Conservation (phyloP, 176 grass and related monocot species). For the Lolium perenne region DNA sequence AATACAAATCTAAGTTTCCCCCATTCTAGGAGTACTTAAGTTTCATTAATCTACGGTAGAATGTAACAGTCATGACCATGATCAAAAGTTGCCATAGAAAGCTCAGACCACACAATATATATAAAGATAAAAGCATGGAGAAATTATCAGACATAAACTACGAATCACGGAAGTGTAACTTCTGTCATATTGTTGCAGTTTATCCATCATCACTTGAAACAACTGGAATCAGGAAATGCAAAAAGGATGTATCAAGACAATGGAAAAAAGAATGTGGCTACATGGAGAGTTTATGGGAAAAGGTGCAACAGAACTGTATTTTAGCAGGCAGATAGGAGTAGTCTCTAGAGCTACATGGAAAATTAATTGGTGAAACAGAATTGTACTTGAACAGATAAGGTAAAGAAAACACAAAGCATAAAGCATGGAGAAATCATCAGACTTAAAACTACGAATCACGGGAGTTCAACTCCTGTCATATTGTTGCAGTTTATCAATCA, state of each 20-base stretch:
- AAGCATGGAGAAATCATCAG: slow-evolving; percentile 32
- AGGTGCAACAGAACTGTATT: too few species aligned
- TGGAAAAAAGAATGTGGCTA: too few species aligned
- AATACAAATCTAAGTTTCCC: not conserved
- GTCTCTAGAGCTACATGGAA: too few species aligned
- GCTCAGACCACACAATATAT: too few species aligned
- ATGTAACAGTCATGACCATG: not conserved
- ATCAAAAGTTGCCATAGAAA: not conserved
- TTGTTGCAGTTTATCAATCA: slow-evolving; percentile 55
- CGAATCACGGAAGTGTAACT: slow-evolving; percentile 28
- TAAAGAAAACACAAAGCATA: rapidly evolving
- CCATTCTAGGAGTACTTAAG: too few species aligned
- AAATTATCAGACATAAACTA: slow-evolving; percentile 51
- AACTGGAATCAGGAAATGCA: not conserved
- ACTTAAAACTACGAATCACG: slow-evolving; percentile 48
- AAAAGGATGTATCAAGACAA: not conserved
- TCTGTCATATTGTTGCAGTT: slow-evolving; percentile 55
- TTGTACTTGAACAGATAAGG: not conserved
- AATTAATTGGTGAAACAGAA: not conserved
- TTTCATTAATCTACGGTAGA: not conserved
- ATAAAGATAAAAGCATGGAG: not conserved
- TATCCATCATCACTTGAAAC: slow-evolving; percentile 30
- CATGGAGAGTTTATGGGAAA: too few species aligned
- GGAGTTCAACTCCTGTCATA: slow-evolving; percentile 39
- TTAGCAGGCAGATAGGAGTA: too few species aligned